These are phyloP conservation scores for Colletotrichum sp. DNA, from an alignment of 2,329 filamentous ascomycete genomes.

Conservation along the genomic window DNA sequence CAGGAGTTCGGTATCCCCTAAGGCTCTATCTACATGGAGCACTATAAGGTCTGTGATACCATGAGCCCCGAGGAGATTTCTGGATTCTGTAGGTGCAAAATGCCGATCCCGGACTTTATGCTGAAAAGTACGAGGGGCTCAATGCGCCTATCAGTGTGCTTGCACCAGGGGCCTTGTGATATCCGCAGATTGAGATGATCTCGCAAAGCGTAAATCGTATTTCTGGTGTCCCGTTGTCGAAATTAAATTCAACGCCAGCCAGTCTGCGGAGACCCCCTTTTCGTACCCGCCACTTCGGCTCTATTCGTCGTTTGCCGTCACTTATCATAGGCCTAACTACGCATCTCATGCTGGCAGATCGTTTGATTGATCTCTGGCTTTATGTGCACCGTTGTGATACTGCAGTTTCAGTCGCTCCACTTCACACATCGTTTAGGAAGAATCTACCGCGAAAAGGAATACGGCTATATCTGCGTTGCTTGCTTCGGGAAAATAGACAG, in stretches of 20 bases:
- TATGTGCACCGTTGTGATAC: accelerated
- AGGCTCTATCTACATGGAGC: not conserved
- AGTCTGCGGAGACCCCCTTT: not conserved
- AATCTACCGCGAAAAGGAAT: too few species aligned
- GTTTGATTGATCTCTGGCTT: not conserved
- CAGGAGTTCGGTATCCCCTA: not conserved
- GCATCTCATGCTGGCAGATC: not conserved
- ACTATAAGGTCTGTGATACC: not conserved
- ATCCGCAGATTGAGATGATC: not conserved
- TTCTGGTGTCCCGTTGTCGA: not conserved
- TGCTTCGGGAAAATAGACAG: accelerated
- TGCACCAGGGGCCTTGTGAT: not conserved
- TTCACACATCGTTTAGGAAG: not conserved
- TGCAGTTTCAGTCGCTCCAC: accelerated
- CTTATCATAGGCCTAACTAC: not conserved
- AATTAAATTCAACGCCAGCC: not conserved
- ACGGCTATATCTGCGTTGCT: not conserved
- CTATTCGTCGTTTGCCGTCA: not conserved
- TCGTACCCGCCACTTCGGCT: not conserved
- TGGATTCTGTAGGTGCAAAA: accelerated
- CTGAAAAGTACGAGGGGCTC: accelerated
- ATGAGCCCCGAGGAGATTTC: not conserved
- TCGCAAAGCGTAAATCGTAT: not conserved
- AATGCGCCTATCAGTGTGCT: not conserved
- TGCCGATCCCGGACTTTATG: not conserved